Evolutionary conservation across 1,284 basidiomycete genomes (phyloP), one percentile per base, ranked within the genome.

Genomic region (Grifola frondosa): DNA sequence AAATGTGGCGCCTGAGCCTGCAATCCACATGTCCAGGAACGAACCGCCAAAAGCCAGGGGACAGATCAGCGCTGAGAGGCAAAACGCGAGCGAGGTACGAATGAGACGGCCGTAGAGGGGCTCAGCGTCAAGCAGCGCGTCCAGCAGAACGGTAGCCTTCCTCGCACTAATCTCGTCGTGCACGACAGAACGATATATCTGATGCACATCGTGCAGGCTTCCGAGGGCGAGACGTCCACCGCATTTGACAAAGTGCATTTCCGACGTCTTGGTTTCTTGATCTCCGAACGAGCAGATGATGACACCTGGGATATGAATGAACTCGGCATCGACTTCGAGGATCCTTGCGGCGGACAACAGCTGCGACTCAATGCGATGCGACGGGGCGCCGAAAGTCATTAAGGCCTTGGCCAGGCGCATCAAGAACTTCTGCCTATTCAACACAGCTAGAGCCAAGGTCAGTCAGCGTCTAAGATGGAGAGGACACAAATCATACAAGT

Each of bases 241-340:
- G 46, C 81, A 81, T 59, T 88, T 88, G 59, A 92, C 73, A 59
- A 92, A 89, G 60, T 91, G 86, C 19, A 87, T 89, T 64, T 91
- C 86, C 17, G 85, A 87, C 5, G 80, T 80, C 53, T 84, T 82
- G 22, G 84, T 78, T 58, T 88, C 87, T 53, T 78, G 79, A 59
- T 90, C 86, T 2, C 85, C 86, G 60, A 92, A 93, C 33, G 83
- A 86, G 49, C 84, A 86, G 48, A 93, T 88, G 48, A 92, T 87
- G 54, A 91, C 80, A 10, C 78, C 80, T 6, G 90, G 89, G 12
- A 91, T 73, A 62, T 91, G 84, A 29, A 88, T 81, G 56, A 89
- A 89, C 58, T 88, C 84, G 25, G 86, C 88, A 59, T 91, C 80
- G 32, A 94, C 79, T 58, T 91, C 87, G 11, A 94, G 77, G 42